phyloP scores from a whole-genome alignment of 176 grass and related monocot species.

The Elymus sibiricus region DNA sequence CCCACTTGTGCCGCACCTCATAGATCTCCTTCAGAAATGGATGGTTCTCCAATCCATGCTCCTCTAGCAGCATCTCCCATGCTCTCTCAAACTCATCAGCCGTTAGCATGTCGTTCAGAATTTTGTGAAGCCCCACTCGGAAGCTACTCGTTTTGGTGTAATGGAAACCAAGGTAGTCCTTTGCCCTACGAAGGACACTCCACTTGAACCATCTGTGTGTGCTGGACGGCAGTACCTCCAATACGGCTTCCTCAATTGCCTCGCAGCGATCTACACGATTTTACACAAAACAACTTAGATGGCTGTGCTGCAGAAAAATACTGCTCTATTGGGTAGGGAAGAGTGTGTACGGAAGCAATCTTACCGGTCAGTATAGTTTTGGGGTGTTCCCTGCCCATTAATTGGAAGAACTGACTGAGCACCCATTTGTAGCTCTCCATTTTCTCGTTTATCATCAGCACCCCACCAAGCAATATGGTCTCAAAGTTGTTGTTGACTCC shows the following conservation, averaged over 20 bases:
- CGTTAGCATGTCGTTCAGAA: not conserved
- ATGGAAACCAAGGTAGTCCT: not conserved
- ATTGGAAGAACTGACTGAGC: not conserved
- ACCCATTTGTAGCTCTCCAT: not conserved
- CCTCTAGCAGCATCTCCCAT: not conserved
- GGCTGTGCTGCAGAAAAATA: not conserved
- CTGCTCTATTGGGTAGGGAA: not conserved
- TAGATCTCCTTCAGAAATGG: constrained; percentile 7
- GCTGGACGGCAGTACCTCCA: not conserved
- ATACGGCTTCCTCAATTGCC: not conserved
- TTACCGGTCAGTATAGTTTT: not conserved
- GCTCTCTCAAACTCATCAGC: constrained; percentile 17
- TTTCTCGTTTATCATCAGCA: not conserved
- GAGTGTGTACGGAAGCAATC: not conserved
- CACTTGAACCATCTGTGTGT: constrained; percentile 14
- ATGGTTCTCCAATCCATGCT: not conserved
- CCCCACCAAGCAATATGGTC: constrained; percentile 10
- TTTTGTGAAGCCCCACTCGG: not conserved
- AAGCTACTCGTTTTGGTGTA: not conserved
- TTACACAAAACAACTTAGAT: not conserved
- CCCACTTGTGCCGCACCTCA: constrained; percentile 11
- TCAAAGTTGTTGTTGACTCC: not conserved
- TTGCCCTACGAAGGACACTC: not conserved
- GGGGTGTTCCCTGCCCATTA: not conserved
- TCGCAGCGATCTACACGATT: not conserved